These are phyloP conservation scores for Balansia obtecta DNA, from an alignment of 2,329 filamentous ascomycete species.

Conservation along the genomic window DNA sequence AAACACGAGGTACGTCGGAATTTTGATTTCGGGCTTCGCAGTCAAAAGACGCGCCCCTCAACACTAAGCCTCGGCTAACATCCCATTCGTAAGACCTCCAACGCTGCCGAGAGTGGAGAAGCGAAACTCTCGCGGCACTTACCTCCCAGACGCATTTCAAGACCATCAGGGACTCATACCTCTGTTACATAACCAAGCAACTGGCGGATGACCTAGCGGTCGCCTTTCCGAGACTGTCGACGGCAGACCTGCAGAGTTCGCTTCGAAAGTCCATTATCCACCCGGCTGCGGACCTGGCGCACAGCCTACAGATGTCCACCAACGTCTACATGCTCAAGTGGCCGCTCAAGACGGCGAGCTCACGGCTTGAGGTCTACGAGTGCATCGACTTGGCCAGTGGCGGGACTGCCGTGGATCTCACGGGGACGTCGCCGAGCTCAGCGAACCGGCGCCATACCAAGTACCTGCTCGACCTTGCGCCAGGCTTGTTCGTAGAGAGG, in stretches of 20 bases:
- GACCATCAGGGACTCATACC: slow-evolving; percentile 15
- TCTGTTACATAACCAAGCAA: slow-evolving; percentile 20
- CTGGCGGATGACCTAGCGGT: slow-evolving; percentile 19
- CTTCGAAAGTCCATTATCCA: slow-evolving; percentile 21
- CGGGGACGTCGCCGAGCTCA: slow-evolving; percentile 17
- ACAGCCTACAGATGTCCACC: slow-evolving; percentile 22
- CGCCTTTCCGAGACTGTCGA: slow-evolving; percentile 15
- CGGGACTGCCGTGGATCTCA: slow-evolving; percentile 17
- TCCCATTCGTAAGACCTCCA: slow-evolving; percentile 14
- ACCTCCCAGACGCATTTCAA: slow-evolving; percentile 20
- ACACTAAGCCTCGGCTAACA: no score
- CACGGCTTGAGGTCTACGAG: slow-evolving; percentile 24
- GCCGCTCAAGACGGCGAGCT: slow-evolving; percentile 23
- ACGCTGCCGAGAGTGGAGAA: slow-evolving; percentile 25
- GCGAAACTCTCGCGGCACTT: slow-evolving; percentile 23
- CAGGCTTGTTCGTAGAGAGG: slow-evolving; percentile 25
- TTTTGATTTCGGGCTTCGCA: neutral
- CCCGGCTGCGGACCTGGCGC: slow-evolving; percentile 23
- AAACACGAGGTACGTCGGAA: slow-evolving; percentile 10
- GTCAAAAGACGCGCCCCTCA: neutral
- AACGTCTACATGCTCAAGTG: slow-evolving; percentile 24
- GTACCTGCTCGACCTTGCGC: slow-evolving; percentile 25
- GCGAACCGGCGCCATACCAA: slow-evolving; percentile 17
- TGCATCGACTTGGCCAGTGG: slow-evolving; percentile 22
- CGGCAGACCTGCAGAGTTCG: slow-evolving; percentile 19